Evolutionary conservation across 352 stramenopile species (phyloP), one percentile per base, ranked within the genome.

Genomic region (Phytophthora idaei): DNA sequence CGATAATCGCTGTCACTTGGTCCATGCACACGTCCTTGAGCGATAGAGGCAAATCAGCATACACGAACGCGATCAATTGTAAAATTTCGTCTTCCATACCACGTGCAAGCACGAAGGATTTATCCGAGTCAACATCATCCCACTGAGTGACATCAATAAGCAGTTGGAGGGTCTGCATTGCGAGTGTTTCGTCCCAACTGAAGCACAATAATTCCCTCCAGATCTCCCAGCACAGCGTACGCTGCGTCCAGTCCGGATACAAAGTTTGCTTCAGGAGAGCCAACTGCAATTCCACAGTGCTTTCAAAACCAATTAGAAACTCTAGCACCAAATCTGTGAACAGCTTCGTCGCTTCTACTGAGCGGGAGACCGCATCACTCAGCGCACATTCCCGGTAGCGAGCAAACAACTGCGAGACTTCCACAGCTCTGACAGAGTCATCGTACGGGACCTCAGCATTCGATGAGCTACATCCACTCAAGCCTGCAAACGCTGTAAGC

Each of bases 171-270:
- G 57, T 49, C 0, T 68, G 49, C 0, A 52, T 41, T 31, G 73
- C 71, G 2, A 81, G 55, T 5, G 49, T 12, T 44, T 87, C 77
- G 27, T 82, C 63, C 78, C 73, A 90, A 44, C 73, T 73, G 42
- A 71, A 83, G 54, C 78, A 90, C 52, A 91, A 27, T 6, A 89
- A 53, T 62, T 91, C 80, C 27, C 73, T 73, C 83, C 83, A 91
- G 3, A 88, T 47, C 27, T 80, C 73, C 75, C 73, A 89, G 50
- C 85, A 60, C 36, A 91, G 10, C 1, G 67, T 67, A 15, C 74
- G 78, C 36, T 85, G 79, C 5, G 54, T 62, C 39, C 73, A 71
- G 37, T 79, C 57, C 0, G 79, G 77, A 66, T 85, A 78, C 29
- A 87, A 50, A 8, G 77, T 81, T 49, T 90, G 79, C 42, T 90